phyloP scores from a whole-genome alignment of 306 rosid genomes.

The Ziziphus jujuba region DNA sequence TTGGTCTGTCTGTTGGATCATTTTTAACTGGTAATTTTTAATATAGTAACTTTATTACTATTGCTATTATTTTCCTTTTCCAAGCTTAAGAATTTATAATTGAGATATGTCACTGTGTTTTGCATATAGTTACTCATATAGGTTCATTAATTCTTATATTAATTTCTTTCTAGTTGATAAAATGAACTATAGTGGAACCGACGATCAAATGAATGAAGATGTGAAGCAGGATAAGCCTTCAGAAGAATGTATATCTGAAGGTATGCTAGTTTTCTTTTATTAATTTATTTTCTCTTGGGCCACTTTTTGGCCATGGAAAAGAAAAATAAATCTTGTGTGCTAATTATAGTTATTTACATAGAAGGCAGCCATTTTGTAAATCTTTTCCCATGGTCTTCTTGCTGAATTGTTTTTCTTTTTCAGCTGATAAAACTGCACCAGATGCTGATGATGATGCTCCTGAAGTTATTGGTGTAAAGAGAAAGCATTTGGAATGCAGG shows the following conservation, averaged over 20 bases:
- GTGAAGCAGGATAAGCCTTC: constrained; percentile 33
- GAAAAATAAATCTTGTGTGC: background rate
- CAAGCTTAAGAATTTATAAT: constrained; percentile 12
- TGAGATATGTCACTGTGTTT: constrained; percentile 12
- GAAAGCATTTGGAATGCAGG: constrained; percentile 67
- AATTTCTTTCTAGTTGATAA: constrained; percentile 48
- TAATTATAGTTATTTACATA: constrained; percentile 6
- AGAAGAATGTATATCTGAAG: constrained; percentile 33
- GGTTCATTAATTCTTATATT: constrained; percentile 29
- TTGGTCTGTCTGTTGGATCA: constrained; percentile 70
- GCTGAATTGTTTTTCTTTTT: constrained; percentile 27
- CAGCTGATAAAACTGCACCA: constrained; percentile 53
- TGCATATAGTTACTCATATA: constrained; percentile 1
- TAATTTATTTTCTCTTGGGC: constrained; percentile 16
- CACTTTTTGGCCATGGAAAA: constrained; percentile 18
- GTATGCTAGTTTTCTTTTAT: constrained; percentile 37
- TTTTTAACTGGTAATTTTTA: constrained; percentile 59
- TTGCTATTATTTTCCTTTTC: constrained; percentile 6
- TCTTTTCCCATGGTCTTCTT: constrained; percentile 21
- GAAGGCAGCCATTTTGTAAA: background rate
- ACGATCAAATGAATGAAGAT: constrained; percentile 46
- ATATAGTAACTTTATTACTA: background rate
- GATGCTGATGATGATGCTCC: constrained; percentile 43
- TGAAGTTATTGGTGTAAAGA: constrained; percentile 53
- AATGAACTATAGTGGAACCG: constrained; percentile 31